Evolutionary conservation across 306 rosid species (phyloP).

Genomic region (Sindora glabra): DNA sequence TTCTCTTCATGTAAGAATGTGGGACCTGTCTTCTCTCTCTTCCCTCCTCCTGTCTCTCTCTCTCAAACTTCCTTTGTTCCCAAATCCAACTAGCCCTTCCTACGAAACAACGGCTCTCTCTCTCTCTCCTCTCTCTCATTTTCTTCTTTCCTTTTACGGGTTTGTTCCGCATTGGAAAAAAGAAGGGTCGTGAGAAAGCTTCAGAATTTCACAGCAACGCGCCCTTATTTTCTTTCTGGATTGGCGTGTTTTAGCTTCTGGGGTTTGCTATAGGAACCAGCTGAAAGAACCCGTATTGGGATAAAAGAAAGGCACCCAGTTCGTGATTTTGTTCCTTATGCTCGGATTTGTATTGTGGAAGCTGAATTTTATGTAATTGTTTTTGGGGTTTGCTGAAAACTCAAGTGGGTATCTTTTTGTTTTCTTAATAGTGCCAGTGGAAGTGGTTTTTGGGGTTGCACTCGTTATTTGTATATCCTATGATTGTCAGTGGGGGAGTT

Average conservation of each 20-base stretch:
- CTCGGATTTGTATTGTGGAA: conserved; percentile 10
- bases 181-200: too few relatives aligned
- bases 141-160: conserved; percentile 12
- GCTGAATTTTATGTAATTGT: neutral
- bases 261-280: neutral
- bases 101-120: conserved; percentile 66
- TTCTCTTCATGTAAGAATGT: conserved; percentile 78
- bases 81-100: conserved; percentile 28
- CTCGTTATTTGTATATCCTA: conserved; percentile 9
- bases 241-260: neutral
- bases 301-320: too few relatives aligned
- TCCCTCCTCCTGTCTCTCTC: conserved; percentile 5
- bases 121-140: conserved; percentile 1
- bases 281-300: neutral
- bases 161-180: conserved; percentile 23
- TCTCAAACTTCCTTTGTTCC: conserved; percentile 4
- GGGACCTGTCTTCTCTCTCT: conserved; percentile 40
- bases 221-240: neutral
- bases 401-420: conserved; percentile 6
- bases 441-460: conserved; percentile 16
- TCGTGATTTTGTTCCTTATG: conserved; percentile 1
- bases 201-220: neutral
- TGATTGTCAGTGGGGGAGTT: conserved; percentile 15
- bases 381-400: conserved; percentile 16
- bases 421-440: conserved; percentile 24